Evolutionary conservation across 192 early-diverging fungal genomes (phyloP), one percentile per base, ranked within the genome.

Genomic region (Coemansia sp.): DNA sequence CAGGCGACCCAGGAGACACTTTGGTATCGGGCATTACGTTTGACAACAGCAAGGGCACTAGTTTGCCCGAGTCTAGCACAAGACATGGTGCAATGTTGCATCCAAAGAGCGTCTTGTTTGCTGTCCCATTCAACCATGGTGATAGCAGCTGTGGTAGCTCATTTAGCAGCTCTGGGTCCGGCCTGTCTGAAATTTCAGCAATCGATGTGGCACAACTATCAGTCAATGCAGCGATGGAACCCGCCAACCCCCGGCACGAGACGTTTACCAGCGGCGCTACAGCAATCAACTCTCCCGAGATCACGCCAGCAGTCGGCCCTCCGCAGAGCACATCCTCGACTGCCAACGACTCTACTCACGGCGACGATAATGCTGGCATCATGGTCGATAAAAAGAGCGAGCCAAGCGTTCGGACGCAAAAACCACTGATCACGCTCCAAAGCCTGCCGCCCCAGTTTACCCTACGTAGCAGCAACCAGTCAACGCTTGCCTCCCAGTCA

Each of bases 391-490:
- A 6, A 15, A 50, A 29, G 24, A 50, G 15, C 14, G 46, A 21
- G 21, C 21, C 43, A 14, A n/a, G 8, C 2, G 46, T 21, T 21
- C 67, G 55, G 36, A 21, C 37, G 18, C 57, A 37, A 27, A 53
- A 41, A n/a, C 53, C 53, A n/a, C 19, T 69, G 39, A 54, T 69
- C 3, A 41, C 50, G 35, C 60, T 76, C 3, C 35, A 39, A 26
- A 63, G 35, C 32, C 40, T 76, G 11, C 68, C 63, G 8, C 48
- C 67, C 0, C 68, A 53, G 14, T 57, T 63, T 1, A 62, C 60
- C 7, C 33, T 67, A 0, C 67, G 42, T 3, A 59, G 56, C 36
- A 62, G 54, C 46, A 65, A 63, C 56, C 67, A 68, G 32, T 42
- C 63, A 4, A 60, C 57, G 12, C 15, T 63, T 32, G 39, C 58